Evolutionary conservation across 2,329 filamentous ascomycete species (phyloP).

Genomic region (Paraphoma sp.): DNA sequence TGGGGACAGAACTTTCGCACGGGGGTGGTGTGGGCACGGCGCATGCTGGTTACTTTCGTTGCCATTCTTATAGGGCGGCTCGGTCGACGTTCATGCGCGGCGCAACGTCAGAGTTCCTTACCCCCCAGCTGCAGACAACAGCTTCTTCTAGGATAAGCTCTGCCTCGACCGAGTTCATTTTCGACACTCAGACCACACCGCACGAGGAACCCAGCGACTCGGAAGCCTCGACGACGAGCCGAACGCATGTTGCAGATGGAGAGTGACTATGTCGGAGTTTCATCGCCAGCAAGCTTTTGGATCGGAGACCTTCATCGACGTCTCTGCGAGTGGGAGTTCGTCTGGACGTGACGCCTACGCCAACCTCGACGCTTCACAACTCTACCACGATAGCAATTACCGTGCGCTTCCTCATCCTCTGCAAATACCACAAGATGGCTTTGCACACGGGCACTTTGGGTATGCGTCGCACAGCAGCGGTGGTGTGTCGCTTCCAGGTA

Average conservation of each 20-base stretch:
- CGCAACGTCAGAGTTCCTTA: constrained; percentile 24
- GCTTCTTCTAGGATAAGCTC: constrained; percentile 18
- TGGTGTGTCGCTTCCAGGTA: constrained; percentile 29
- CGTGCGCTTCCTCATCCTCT: constrained; percentile 16
- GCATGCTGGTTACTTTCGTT: constrained; percentile 21
- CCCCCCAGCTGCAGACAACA: constrained; percentile 10
- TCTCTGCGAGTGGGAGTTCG: constrained; percentile 47
- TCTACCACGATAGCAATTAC: constrained; percentile 34
- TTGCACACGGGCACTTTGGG: constrained; percentile 20
- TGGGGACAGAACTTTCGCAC: constrained; percentile 20
- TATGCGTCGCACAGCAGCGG: constrained; percentile 32
- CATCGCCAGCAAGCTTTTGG: constrained; percentile 42
- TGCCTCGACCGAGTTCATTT: constrained; percentile 18
- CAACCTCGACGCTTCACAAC: constrained; percentile 32
- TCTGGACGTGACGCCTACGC: constrained; percentile 48
- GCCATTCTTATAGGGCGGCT: constrained; percentile 38
- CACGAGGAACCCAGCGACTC: constrained; percentile 15
- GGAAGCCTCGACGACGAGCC: constrained; percentile 13
- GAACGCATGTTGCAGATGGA: constrained; percentile 41
- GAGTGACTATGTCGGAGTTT: constrained; percentile 43
- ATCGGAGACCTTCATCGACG: constrained; percentile 46
- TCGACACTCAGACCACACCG: constrained; percentile 13
- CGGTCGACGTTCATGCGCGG: constrained; percentile 29
- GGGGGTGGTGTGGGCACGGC: constrained; percentile 25
- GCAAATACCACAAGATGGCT: constrained; percentile 21